Evolutionary conservation across 2,329 filamentous ascomycete species (phyloP), one percentile per base, ranked within the genome.

Genomic region (Hymenoscyphus linearis): DNA sequence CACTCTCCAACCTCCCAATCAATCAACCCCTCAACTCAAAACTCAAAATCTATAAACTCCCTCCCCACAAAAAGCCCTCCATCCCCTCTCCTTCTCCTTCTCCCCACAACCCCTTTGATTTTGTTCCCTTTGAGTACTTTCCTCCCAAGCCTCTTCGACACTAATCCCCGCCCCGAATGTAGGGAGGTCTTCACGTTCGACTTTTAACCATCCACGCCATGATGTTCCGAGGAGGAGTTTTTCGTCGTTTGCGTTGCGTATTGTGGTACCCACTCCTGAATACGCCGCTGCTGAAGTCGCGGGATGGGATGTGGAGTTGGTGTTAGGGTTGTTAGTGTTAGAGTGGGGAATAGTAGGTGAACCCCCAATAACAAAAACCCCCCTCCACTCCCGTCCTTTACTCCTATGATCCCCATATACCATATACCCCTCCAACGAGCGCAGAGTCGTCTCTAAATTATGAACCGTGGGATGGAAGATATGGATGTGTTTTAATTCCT

Each of bases 121-220:
- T n/a, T n/a, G n/a, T n/a, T n/a, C n/a, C n/a, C n/a, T n/a, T n/a
- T n/a, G n/a, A n/a, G 64, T 9, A 54, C 68, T 63, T 56, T 68
- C 66, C 34, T 37, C 61, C 62, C 69, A 63, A n/a, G 66, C 70
- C 63, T 73, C 71, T 54, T 72, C 70, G 36, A 69, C 67, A 67
- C 69, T 70, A 36, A 67, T 55, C 1, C 66, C 67, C 52, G 56
- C 58, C 16, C 47, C 61, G 65, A 73, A 73, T 16, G 40, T 57
- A 9, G 25, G 35, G 2, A 65, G 63, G 37, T 63, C 64, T 50
- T 67, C 68, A 53, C 59, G 67, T 27, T 69, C 67, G 27, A 71
- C 71, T 26, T 62, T 67, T 59, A 72, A 40, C 72, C 71, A 74
- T 0, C 72, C 71, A 22, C 66, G 70, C 71, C 71, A 72, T 1